phyloP scores from a whole-genome alignment of 2,329 filamentous ascomycete genomes.

The Monilinia fructicola region DNA sequence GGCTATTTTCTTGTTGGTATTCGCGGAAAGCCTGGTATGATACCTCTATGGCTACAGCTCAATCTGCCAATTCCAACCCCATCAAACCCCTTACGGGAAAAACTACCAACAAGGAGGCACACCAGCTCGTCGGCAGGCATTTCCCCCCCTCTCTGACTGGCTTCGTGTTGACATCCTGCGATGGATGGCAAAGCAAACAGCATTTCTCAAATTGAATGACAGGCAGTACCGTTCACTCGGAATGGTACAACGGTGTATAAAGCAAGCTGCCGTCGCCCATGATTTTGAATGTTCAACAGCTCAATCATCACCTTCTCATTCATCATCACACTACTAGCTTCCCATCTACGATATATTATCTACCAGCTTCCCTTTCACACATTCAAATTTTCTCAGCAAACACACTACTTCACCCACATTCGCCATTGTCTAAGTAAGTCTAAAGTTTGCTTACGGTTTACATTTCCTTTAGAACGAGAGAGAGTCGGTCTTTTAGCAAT shows the following conservation, averaged over 20 bases:
- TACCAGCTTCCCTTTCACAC: slow-evolving; percentile 12
- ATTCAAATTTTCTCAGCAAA: slow-evolving; percentile 1
- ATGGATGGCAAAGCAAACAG: slow-evolving; percentile 37
- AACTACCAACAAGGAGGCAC: slow-evolving; percentile 35
- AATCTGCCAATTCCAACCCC: slow-evolving; percentile 30
- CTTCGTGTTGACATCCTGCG: slow-evolving; percentile 29
- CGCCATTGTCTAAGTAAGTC: slow-evolving; percentile 18
- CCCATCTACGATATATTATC: slow-evolving; percentile 13
- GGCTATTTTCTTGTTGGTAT: slow-evolving; percentile 29
- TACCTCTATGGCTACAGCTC: slow-evolving; percentile 31
- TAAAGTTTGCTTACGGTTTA: not conserved
- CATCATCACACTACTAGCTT: slow-evolving; percentile 15
- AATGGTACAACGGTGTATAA: slow-evolving; percentile 40
- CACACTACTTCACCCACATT: slow-evolving; percentile 1
- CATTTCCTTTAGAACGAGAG: not conserved
- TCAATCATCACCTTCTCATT: slow-evolving; percentile 22
- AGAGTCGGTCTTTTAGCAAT: slow-evolving; percentile 1
- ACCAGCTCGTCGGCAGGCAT: slow-evolving; percentile 32
- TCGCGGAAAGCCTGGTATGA: slow-evolving; percentile 31
- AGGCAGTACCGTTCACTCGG: slow-evolving; percentile 37
- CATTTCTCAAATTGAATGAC: slow-evolving; percentile 35
- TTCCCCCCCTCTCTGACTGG: slow-evolving; percentile 24
- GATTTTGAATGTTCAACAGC: slow-evolving; percentile 26
- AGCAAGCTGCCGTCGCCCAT: slow-evolving; percentile 36
- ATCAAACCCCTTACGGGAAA: slow-evolving; percentile 24